phyloP scores from a whole-genome alignment of 1,284 basidiomycete species.

The Ceratobasidium sp. region DNA sequence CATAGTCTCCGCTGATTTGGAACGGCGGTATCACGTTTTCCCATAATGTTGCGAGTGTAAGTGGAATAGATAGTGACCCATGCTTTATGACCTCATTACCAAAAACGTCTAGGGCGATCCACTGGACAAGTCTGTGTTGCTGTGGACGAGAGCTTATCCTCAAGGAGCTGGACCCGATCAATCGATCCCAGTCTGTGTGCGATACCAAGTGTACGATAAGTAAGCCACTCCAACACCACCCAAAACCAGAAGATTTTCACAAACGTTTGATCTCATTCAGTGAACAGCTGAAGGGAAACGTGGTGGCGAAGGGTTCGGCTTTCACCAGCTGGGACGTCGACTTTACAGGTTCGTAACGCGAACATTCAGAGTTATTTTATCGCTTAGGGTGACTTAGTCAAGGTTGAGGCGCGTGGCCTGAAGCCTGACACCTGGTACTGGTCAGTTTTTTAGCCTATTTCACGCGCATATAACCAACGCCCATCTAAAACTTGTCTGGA shows the following conservation, averaged over 20 bases:
- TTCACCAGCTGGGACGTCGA: conserved; percentile 70
- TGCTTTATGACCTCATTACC: conserved; percentile 27
- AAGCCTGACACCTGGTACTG: conserved; percentile 64
- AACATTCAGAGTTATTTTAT: not conserved
- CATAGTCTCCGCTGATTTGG: conserved; percentile 60
- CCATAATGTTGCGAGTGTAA: conserved; percentile 54
- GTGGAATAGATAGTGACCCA: conserved; percentile 43
- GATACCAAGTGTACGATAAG: conserved; percentile 51
- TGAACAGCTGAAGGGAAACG: conserved; percentile 50
- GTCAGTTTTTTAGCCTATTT: conserved; percentile 47
- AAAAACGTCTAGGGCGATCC: conserved; percentile 59
- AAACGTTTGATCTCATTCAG: conserved; percentile 53
- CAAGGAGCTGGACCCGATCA: conserved; percentile 55
- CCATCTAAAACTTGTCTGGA: too few relatives aligned
- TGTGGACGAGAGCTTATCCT: conserved; percentile 67
- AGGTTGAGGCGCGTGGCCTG: conserved; percentile 64
- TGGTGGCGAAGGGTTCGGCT: conserved; percentile 58
- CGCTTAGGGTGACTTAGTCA: conserved; percentile 49
- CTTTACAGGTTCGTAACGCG: conserved; percentile 51
- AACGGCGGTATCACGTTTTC: conserved; percentile 63
- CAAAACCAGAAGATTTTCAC: too few relatives aligned
- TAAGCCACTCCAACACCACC: not conserved
- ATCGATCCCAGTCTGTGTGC: conserved; percentile 64
- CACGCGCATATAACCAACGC: not conserved
- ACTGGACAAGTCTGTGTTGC: conserved; percentile 62